phyloP scores from a whole-genome alignment of 2,329 filamentous ascomycete genomes.

The Aspergillus tubingensis region DNA sequence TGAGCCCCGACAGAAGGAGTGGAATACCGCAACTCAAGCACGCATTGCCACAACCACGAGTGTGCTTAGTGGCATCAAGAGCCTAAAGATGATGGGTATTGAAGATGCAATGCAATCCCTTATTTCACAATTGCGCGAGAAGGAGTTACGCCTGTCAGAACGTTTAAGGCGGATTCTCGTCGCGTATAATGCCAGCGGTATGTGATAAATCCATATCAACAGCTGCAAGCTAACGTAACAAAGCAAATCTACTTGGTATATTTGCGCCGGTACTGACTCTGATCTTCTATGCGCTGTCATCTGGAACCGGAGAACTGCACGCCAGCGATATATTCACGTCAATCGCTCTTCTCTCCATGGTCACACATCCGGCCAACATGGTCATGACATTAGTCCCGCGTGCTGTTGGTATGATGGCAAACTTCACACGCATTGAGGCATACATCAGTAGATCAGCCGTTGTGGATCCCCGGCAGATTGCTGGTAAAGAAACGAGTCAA shows the following conservation, averaged over 20 bases:
- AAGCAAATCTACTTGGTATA: slow-evolving; percentile 3
- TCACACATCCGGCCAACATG: slow-evolving; percentile 9
- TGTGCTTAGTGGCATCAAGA: not conserved
- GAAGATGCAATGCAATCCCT: not conserved
- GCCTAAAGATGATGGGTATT: slow-evolving; percentile 7
- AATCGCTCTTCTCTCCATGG: slow-evolving; percentile 3
- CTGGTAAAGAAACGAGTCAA: too few relatives aligned
- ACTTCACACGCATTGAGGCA: not conserved
- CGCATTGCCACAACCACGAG: not conserved
- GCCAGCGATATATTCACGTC: slow-evolving; percentile 1
- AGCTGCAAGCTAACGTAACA: not conserved
- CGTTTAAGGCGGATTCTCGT: not conserved
- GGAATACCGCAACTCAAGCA: not conserved
- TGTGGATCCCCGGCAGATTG: not conserved
- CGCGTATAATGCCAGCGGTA: slow-evolving; percentile 5
- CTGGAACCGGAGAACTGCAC: not conserved
- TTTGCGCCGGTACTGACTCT: not conserved
- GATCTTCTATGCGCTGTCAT: not conserved
- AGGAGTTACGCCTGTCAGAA: not conserved
- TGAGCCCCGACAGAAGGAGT: not conserved
- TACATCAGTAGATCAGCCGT: not conserved
- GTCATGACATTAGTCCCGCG: slow-evolving; percentile 3
- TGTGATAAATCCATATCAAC: not conserved
- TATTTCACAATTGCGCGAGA: not conserved
- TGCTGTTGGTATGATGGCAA: not conserved